These are phyloP conservation scores for Adansonia rubrostipa DNA, from an alignment of 441 rosid species.

Conservation along the genomic window DNA sequence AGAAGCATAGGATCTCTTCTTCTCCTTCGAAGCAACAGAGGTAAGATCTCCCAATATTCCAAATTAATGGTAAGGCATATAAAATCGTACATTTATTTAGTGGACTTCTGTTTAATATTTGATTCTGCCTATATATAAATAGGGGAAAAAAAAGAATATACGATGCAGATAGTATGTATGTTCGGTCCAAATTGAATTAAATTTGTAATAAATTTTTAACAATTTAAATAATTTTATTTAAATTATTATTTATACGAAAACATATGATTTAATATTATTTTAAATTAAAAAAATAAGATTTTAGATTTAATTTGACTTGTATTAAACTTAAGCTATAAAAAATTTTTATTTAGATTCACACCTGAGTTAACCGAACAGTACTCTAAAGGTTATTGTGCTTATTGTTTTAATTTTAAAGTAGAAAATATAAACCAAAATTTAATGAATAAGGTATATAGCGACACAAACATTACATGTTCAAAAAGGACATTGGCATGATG, in stretches of 20 bases:
- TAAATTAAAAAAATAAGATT: no score
- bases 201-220: no score
- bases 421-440: background rate
- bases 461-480: slow-evolving; percentile 2
- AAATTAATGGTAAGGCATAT: slow-evolving; percentile 23
- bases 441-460: background rate
- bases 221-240: no score
- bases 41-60: slow-evolving; percentile 23
- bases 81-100: background rate
- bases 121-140: slow-evolving; percentile 27
- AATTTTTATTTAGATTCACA: no score
- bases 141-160: background rate
- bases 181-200: no score
- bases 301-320: no score
- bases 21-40: slow-evolving; percentile 17
- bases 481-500: background rate
- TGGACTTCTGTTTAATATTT: slow-evolving; percentile 2
- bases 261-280: no score
- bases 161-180: no score
- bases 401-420: no score
- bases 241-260: no score
- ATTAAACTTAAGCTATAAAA: no score
- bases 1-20: slow-evolving; percentile 27
- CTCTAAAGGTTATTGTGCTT: background rate
- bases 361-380: no score